Evolutionary conservation across 257 asterid genomes (phyloP).

Genomic region (Paraleonurus japonicus): DNA sequence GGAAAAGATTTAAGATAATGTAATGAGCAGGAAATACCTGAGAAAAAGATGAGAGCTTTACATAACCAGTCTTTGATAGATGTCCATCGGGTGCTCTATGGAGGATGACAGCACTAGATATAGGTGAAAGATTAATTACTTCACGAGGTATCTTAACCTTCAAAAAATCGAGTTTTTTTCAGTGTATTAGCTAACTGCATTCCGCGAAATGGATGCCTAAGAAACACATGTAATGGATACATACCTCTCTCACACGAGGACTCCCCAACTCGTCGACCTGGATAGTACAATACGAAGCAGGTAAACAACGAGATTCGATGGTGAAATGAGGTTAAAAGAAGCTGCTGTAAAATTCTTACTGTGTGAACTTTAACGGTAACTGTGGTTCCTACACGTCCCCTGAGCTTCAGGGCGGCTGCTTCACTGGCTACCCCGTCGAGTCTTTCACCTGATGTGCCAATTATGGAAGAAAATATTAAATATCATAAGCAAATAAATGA

Average conservation of each 20-base stretch:
- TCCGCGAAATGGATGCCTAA: neutral
- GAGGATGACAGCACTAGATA: slow-evolving; percentile 72
- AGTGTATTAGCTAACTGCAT: slow-evolving; percentile 14
- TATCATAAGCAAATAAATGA: neutral
- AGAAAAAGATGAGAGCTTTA: slow-evolving; percentile 72
- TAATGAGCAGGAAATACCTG: slow-evolving; percentile 49
- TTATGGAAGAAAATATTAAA: neutral
- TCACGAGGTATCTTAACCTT: slow-evolving; percentile 88
- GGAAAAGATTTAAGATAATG: neutral
- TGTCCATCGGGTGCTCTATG: slow-evolving; percentile 71
- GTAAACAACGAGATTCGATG: neutral
- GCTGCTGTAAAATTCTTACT: slow-evolving; percentile 39
- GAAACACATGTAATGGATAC: slow-evolving; percentile 1
- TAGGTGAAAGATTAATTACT: slow-evolving; percentile 70
- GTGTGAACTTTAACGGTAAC: slow-evolving; percentile 75
- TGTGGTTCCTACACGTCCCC: slow-evolving; percentile 88
- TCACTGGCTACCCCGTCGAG: slow-evolving; percentile 81
- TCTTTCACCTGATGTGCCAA: slow-evolving; percentile 54
- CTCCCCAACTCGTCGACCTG: slow-evolving; percentile 54
- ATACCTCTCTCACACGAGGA: slow-evolving; percentile 70
- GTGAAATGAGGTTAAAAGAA: neutral
- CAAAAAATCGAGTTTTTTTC: slow-evolving; percentile 2
- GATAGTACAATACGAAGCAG: slow-evolving; percentile 16
- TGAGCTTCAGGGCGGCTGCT: slow-evolving; percentile 88
- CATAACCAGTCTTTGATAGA: slow-evolving; percentile 75